These are phyloP conservation scores for Theileria annulata DNA, from an alignment of 169 alveolate species.

Conservation along the genomic window DNA sequence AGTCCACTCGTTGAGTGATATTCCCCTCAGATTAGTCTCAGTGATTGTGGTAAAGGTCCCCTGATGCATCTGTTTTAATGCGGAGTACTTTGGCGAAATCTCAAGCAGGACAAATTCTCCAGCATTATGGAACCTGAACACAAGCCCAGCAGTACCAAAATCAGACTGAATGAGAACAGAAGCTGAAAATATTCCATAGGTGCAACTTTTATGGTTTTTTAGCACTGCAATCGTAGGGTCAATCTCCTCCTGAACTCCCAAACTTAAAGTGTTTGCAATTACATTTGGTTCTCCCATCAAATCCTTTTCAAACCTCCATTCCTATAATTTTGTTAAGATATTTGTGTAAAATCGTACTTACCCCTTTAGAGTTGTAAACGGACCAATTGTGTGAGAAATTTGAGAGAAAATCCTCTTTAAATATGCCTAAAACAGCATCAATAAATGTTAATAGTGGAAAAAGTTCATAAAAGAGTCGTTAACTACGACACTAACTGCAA, in stretches of 20 bases:
- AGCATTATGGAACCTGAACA: conserved; percentile 71
- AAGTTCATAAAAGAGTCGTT: background rate
- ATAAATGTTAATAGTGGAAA: conserved; percentile 17
- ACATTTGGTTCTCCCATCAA: conserved; percentile 81
- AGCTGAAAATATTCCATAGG: conserved; percentile 72
- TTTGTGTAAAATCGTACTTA: background rate
- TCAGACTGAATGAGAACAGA: conserved; percentile 79
- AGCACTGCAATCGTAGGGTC: conserved; percentile 72
- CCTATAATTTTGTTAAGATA: background rate
- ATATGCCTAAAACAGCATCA: conserved; percentile 21
- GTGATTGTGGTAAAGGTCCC: conserved; percentile 69
- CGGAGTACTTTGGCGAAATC: conserved; percentile 69
- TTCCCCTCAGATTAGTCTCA: conserved; percentile 70
- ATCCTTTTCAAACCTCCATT: conserved; percentile 74
- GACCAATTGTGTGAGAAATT: conserved; percentile 42
- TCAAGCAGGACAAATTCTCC: conserved; percentile 80
- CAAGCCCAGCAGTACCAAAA: conserved; percentile 76
- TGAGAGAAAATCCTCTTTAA: conserved; percentile 38
- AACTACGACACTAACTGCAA: conserved; percentile 73
- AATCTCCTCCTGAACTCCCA: conserved; percentile 32
- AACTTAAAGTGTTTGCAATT: conserved; percentile 70
- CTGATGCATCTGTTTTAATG: conserved; percentile 69
- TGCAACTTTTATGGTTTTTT: conserved; percentile 75
- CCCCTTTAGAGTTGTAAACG: conserved; percentile 41
- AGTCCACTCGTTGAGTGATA: conserved; percentile 72